Conservation (phyloP, 257 asterid genomes). For the Hygrophila difformis region DNA sequence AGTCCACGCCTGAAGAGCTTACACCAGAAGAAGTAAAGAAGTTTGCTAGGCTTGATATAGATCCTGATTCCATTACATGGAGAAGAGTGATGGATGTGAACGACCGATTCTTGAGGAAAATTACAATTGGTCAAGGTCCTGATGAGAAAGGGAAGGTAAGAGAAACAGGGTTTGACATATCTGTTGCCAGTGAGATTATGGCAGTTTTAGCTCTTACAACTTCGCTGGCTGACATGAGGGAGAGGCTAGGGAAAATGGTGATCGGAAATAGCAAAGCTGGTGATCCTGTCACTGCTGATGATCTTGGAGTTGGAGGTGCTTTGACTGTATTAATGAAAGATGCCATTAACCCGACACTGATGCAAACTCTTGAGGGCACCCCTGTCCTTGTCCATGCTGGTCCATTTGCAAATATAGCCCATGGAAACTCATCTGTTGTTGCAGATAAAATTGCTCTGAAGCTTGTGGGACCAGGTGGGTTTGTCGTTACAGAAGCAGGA, state of each 20-base stretch:
- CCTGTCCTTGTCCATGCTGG: conserved; percentile 97
- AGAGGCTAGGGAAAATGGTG: conserved; percentile 95
- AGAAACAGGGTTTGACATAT: conserved; percentile 91
- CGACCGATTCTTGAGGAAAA: conserved; percentile 89
- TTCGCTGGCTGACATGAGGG: conserved; percentile 87
- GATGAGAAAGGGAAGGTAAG: conserved; percentile 97
- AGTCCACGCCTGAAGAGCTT: conserved; percentile 79
- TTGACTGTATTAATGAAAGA: conserved; percentile 92
- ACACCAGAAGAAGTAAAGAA: conserved; percentile 71
- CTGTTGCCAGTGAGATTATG: conserved; percentile 98
- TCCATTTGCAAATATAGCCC: conserved; percentile 96
- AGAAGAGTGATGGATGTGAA: conserved; percentile 96
- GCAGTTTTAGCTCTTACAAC: conserved; percentile 96
- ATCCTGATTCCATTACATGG: conserved; percentile 90
- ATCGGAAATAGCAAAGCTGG: conserved; percentile 92
- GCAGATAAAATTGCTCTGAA: conserved; percentile 89
- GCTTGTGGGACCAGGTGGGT: conserved; percentile 94
- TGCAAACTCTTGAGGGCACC: conserved; percentile 97
- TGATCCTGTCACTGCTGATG: conserved; percentile 93
- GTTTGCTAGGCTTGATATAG: conserved; percentile 88
- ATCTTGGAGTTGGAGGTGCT: conserved; percentile 96
- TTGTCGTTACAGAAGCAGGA: conserved; percentile 94
- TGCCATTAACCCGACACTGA: conserved; percentile 85
- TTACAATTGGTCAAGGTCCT: conserved; percentile 87
- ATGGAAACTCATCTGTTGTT: conserved; percentile 89